These are phyloP conservation scores for Podospora australis DNA, from an alignment of 495 filamentous ascomycete species.

Conservation along the genomic window DNA sequence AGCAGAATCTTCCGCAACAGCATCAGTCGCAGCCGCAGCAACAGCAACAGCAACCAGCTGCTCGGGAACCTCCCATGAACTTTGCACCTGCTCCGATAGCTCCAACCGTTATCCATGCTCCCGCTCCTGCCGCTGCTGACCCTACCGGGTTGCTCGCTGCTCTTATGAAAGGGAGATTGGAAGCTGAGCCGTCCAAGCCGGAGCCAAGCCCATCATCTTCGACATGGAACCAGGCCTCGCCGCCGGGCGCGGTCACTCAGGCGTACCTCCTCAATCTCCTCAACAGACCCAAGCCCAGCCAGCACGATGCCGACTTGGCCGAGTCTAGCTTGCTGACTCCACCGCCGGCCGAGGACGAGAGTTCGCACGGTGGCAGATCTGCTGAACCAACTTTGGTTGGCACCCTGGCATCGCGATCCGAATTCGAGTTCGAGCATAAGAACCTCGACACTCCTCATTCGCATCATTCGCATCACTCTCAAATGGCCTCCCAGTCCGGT, in stretches of 20 bases:
- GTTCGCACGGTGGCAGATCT: slow-evolving; percentile 15
- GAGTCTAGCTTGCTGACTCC: slow-evolving; percentile 35
- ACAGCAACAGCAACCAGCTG: slow-evolving; percentile 11
- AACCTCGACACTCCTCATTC: slow-evolving; percentile 29
- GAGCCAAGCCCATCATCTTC: slow-evolving; percentile 23
- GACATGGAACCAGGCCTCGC: slow-evolving; percentile 36
- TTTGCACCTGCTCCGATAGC: slow-evolving; percentile 17
- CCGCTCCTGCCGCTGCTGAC: slow-evolving; percentile 39
- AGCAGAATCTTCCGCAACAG: too few relatives aligned
- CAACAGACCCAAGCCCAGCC: slow-evolving; percentile 47
- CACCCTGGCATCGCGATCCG: slow-evolving; percentile 23
- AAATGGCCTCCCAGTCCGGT: slow-evolving; percentile 15
- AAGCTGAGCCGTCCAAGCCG: slow-evolving; percentile 34
- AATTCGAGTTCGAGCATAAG: slow-evolving; percentile 33
- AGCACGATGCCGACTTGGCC: slow-evolving; percentile 39
- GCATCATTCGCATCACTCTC: slow-evolving; percentile 34
- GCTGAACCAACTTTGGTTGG: slow-evolving; percentile 23
- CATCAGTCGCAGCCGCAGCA: slow-evolving; percentile 12
- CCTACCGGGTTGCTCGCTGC: slow-evolving; percentile 47
- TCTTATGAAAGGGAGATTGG: slow-evolving; percentile 44
- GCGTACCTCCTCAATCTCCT: slow-evolving; percentile 48
- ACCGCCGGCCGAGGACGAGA: slow-evolving; percentile 29
- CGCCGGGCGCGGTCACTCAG: slow-evolving; percentile 39
- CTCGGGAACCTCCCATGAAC: slow-evolving; percentile 13
- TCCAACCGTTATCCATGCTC: slow-evolving; percentile 38